Evolutionary conservation across 169 alveolate genomes (phyloP), one percentile per base, ranked within the genome.

Genomic region (Eimeria necatrix): DNA sequence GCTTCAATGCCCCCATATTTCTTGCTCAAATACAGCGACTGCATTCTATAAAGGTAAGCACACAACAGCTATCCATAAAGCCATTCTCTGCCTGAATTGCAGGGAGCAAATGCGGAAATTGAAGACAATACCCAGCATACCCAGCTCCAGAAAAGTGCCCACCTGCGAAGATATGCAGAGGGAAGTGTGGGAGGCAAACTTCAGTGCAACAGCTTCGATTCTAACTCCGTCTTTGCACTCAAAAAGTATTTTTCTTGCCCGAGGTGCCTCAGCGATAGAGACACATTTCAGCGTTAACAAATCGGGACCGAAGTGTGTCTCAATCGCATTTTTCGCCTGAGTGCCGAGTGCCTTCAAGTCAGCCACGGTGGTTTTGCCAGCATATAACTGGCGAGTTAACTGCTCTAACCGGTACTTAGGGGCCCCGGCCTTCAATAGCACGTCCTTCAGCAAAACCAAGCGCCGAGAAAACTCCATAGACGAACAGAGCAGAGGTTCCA

Each of bases 111-210:
- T 76, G 5, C 86, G 41, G 41, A 32, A 12, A 20, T 46, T 48
- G 41, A 32, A 32, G 41, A 32, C 41, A 32, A 32, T 32, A 32
- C 41, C 71, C 46, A 7, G 41, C 49, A 32, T 32, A 32, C 41
- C 71, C 46, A 7, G 41, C 49, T 16, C 64, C 49, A 24, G 16
- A 18, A 7, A 41, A 76, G 18, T 48, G 61, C 95, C 87, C 92
- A 96, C 98, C 96, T 97, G 98, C 18, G 98, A 95, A 16, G 98
- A 97, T 93, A 97, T 97, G 94, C 98, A 97, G 32, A 97, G 96
- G 18, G 98, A 97, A 74, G 96, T 97, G 87, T 97, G 98, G 7
- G 98, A 95, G 41, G 97, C 97, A 90, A 97, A 97, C 91, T 97
- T 96, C 76, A 97, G 95, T 3, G 96, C 93, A 0, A 97, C 98